phyloP scores from a whole-genome alignment of 2,329 filamentous ascomycete genomes.

The Aureobasidium zeae region DNA sequence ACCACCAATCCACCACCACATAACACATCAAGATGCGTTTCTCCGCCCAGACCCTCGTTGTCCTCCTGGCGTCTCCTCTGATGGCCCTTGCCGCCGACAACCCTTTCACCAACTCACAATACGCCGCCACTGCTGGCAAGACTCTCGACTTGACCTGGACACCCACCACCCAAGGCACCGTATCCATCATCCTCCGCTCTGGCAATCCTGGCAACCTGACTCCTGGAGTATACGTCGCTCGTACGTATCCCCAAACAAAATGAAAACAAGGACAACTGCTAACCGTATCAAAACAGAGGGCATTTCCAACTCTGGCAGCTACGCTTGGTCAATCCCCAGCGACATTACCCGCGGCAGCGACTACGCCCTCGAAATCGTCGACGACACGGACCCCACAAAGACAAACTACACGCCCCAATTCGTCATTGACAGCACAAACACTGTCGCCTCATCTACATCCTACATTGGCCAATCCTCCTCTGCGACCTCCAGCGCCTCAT shows the following conservation, averaged over 20 bases:
- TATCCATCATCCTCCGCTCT: constrained; percentile 41
- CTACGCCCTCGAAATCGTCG: constrained; percentile 47
- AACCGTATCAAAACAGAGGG: constrained; percentile 28
- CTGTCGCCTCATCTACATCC: constrained; percentile 25
- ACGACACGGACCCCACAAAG: constrained; percentile 34
- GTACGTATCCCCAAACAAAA: constrained; percentile 19
- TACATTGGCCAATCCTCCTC: constrained; percentile 26
- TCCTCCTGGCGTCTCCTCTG: constrained; percentile 37
- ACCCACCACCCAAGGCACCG: constrained; percentile 41
- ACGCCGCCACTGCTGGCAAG: constrained; percentile 39
- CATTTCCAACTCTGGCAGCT: constrained; percentile 42
- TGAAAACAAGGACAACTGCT: constrained; percentile 6
- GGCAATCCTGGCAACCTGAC: constrained; percentile 33
- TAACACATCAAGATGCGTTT: constrained; percentile 36
- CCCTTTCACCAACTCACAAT: constrained; percentile 38
- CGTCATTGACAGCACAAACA: constrained; percentile 38
- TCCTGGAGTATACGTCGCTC: constrained; percentile 29
- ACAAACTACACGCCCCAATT: constrained; percentile 48
- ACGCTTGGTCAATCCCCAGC: constrained; percentile 38
- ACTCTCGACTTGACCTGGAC: constrained; percentile 41
- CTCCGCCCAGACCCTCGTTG: constrained; percentile 34
- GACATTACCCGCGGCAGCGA: constrained; percentile 35
- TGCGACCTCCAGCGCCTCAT: constrained; percentile 21
- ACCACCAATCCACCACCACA: constrained; percentile 1
- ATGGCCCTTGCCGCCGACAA: constrained; percentile 28